These are phyloP conservation scores for Periconia sp. DNA, from an alignment of 2,329 filamentous ascomycete species.

Conservation along the genomic window DNA sequence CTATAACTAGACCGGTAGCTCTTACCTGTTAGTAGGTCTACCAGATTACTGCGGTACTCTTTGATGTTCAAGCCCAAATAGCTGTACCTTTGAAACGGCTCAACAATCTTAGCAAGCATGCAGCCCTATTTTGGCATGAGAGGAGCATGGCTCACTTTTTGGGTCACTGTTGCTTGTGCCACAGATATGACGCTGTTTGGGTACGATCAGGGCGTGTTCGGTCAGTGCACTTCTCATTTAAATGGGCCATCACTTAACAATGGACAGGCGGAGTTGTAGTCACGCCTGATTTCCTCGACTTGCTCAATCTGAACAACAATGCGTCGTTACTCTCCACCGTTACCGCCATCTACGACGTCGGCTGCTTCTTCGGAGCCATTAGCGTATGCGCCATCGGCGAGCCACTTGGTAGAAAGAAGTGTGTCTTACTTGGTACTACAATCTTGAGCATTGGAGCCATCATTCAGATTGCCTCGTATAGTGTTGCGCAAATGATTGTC, in stretches of 20 bases:
- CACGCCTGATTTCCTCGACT: slow-evolving; percentile 58
- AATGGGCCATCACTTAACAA: background rate
- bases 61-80: background rate
- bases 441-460: slow-evolving; percentile 58
- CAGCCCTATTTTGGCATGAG: slow-evolving; percentile 60
- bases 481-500: slow-evolving; percentile 57
- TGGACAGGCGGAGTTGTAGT: slow-evolving; percentile 59
- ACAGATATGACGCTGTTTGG: slow-evolving; percentile 50
- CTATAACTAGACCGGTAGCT: too few species aligned
- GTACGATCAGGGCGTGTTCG: slow-evolving; percentile 61
- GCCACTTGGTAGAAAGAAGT: slow-evolving; percentile 55
- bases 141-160: slow-evolving; percentile 63
- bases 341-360: slow-evolving; percentile 65
- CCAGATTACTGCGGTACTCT: background rate
- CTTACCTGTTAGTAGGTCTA: too few species aligned
- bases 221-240: slow-evolving; percentile 21
- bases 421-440: slow-evolving; percentile 54
- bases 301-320: slow-evolving; percentile 52
- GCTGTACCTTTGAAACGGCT: background rate
- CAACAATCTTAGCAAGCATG: slow-evolving; percentile 25
- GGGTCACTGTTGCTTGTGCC: slow-evolving; percentile 54
- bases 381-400: slow-evolving; percentile 54
- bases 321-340: slow-evolving; percentile 54
- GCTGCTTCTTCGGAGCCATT: slow-evolving; percentile 64
- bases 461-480: slow-evolving; percentile 54